phyloP scores from a whole-genome alignment of 2,329 filamentous ascomycete genomes.

The Pseudopithomyces chartarum region DNA sequence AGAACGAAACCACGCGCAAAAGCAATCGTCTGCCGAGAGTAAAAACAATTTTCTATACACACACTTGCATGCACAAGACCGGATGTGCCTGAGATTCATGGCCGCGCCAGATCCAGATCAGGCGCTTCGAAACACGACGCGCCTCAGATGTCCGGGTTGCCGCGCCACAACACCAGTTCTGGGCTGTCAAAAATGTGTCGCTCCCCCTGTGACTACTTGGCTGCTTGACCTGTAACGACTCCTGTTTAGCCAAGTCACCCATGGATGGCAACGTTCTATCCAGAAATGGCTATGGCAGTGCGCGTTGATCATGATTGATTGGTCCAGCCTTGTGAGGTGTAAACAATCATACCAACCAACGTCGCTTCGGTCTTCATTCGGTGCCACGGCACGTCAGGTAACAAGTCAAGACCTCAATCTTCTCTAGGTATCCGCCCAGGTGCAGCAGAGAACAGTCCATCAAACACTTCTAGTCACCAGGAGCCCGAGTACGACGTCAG shows the following conservation, averaged over 20 bases:
- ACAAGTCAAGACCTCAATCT: neutral
- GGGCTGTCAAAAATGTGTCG: slow-evolving; percentile 4
- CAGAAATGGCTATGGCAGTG: neutral
- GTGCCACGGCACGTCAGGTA: neutral
- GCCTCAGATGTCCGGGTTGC: slow-evolving; percentile 22
- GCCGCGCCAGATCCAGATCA: slow-evolving; percentile 11
- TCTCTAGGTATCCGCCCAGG: slow-evolving; percentile 4
- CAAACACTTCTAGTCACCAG: slow-evolving; percentile 20
- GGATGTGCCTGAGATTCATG: slow-evolving; percentile 12
- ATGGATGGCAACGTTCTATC: slow-evolving; percentile 4
- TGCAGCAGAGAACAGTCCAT: slow-evolving; percentile 10
- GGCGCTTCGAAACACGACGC: slow-evolving; percentile 21
- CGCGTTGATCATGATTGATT: slow-evolving; percentile 12
- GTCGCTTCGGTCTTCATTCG: neutral
- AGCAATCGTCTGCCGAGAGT: neutral
- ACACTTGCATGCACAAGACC: neutral
- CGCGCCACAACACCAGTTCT: slow-evolving; percentile 1
- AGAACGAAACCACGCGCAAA: slow-evolving; percentile 7
- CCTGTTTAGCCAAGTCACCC: slow-evolving; percentile 25
- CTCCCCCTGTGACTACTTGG: slow-evolving; percentile 21
- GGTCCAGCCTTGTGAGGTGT: slow-evolving; percentile 4
- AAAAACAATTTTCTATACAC: neutral
- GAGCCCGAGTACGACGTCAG: slow-evolving; percentile 12
- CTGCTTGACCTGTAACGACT: slow-evolving; percentile 22
- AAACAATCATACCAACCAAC: neutral